Evolutionary conservation across 179 eudicot species (phyloP), one percentile per base, ranked within the genome.

Genomic region (Spinacia oleracea): DNA sequence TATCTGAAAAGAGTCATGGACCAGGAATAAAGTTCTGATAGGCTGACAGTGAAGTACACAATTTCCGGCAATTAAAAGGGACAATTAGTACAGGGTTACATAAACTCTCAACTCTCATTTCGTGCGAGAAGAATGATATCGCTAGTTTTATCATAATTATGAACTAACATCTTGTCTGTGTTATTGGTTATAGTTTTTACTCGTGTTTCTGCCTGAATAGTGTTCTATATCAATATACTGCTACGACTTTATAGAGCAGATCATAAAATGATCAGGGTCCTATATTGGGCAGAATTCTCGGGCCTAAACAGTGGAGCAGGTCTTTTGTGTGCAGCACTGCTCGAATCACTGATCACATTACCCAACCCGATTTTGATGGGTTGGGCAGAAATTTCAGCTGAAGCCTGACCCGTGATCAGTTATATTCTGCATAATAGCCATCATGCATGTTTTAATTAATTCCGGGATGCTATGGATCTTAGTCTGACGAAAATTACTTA

Each of bases 11-110:
- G 70, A 66, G 42, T 35, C 45, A 66, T 31, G 70, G 45, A 66
- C 70, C 46, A 66, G 46, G 66, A 66, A 66, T 66, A 8, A 12
- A 64, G 32, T 32, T 64, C 68, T 63, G 40, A 32, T 63, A 63
- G 1, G 16, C 35, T 63, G 66, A 29, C 66, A 62, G 32, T 62
- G 38, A 62, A 62, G 38, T 62, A 62, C 40, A 27, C 38, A 9
- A 12, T 27, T 25, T 27, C 27, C 68, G 5, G 20, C 16, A 31
- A 5, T 31, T 16, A 63, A 65, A 65, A 31, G 45, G 0, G n/a
- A 34, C 11, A 9, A 27, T 5, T 60, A 27, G 1, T 60, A 25
- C 31, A 1, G 18, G 66, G 16, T 12, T 12, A 60, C 66, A 60
- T 60, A 3, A 29, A 12, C 34, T 60, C 66, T 29, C 31, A 60